A percentile compares a stretch with the other conserved stretches of the same genome.
Evolutionary conservation across 345 rosid species (phyloP).

Genomic region (Lenwebbia sp.): DNA sequence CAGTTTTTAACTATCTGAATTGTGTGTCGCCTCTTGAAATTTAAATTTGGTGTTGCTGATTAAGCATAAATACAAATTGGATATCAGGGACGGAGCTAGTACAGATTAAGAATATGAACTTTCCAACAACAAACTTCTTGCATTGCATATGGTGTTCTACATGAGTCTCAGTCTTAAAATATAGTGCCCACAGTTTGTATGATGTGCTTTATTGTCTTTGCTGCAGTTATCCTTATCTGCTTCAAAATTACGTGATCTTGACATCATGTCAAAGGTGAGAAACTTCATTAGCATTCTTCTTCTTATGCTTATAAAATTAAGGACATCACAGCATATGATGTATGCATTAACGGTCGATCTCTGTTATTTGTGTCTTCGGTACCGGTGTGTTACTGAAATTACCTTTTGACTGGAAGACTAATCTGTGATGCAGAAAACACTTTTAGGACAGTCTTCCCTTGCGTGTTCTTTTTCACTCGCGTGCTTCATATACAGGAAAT

Average conservation of each 20-base stretch:
- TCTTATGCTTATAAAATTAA: neutral
- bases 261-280: conserved; percentile 62
- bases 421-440: neutral
- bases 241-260: conserved; percentile 61
- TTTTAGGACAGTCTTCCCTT: neutral
- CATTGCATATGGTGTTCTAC: neutral
- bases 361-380: neutral
- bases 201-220: neutral
- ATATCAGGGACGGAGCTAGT: neutral
- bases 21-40: neutral
- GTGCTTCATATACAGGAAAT: neutral
- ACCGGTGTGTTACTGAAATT: neutral
- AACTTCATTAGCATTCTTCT: neutral
- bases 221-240: conserved; percentile 68
- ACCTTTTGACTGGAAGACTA: neutral
- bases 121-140: neutral
- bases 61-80: neutral
- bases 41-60: neutral
- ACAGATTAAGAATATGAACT: neutral
- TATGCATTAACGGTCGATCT: neutral
- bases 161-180: neutral
- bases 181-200: neutral
- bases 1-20: neutral
- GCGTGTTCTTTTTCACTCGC: neutral
- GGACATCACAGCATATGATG: neutral